Evolutionary conservation across 768 basidiomycete genomes (phyloP).

Genomic region (Boletus pseudopeckii): DNA sequence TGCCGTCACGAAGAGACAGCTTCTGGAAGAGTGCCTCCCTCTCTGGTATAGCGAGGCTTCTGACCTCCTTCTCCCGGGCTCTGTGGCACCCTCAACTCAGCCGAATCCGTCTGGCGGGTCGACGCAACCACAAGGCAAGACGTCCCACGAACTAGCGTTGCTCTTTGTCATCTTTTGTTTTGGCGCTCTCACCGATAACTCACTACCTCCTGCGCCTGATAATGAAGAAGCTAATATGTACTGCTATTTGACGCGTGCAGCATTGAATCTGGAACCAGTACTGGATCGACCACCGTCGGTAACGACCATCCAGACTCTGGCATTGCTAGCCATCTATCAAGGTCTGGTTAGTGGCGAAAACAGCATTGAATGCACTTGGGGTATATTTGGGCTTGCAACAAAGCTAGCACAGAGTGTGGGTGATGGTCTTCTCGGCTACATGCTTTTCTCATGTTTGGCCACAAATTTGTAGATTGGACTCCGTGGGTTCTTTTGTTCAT

Average conservation of each 20-base stretch:
- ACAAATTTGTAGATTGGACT: conserved; percentile 52
- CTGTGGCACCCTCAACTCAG: conserved; percentile 23
- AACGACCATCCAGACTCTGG: conserved; percentile 62
- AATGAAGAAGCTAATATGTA: conserved; percentile 51
- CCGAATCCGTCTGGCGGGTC: not conserved
- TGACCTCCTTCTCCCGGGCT: conserved; percentile 24
- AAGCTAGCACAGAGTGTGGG: conserved; percentile 68
- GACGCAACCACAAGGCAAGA: conserved; percentile 20
- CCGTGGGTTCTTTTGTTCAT: conserved; percentile 42
- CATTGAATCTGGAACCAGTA: conserved; percentile 64
- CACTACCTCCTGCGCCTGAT: conserved; percentile 49
- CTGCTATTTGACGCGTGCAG: conserved; percentile 60
- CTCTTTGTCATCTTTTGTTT: conserved; percentile 62
- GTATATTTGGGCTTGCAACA: conserved; percentile 59
- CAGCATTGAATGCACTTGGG: conserved; percentile 68
- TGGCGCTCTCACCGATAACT: conserved; percentile 56
- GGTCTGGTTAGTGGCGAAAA: conserved; percentile 65
- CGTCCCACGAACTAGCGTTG: conserved; percentile 60
- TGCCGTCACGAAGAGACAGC: conserved; percentile 59
- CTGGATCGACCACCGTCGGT: conserved; percentile 70
- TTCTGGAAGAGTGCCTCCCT: conserved; percentile 64
- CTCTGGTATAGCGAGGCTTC: conserved; percentile 57
- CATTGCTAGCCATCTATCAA: conserved; percentile 68
- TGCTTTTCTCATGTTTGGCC: not conserved
- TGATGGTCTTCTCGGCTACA: conserved; percentile 13